Base-by-base conservation (phyloP, 2,329 filamentous ascomycete species). In the Penicillium sp. region DNA sequence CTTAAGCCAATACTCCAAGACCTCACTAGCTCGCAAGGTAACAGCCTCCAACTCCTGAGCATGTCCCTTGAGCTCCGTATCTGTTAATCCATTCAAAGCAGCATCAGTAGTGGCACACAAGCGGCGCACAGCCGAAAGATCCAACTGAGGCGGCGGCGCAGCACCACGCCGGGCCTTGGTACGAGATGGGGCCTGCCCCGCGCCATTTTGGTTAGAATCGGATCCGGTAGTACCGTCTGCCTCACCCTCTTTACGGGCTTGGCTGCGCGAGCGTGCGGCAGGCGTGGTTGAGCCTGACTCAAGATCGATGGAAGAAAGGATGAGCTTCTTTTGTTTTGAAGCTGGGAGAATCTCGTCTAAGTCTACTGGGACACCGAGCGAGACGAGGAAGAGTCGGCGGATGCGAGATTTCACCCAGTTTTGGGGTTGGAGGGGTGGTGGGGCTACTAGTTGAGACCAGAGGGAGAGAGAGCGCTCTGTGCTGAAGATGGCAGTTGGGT, bases 341-440 rank as follows among this genome's bases (percentile, higher is more conserved):
- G 93, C 93, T 0, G 95, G 95, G 8, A 99, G 84, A 54, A 99
- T 98, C 78, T 99, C 95, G 75, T 99, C 95, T 0, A 99, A 83
- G 68, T 99, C 95, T 45, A 99, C 91, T 1, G 95, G 95, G 0
- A 99, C 95, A 19, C 95, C 95, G 0, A 99, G 85, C 1, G 93
- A 97, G 53, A 99, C 93, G 43, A 99, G 86, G 73, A 99, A 99
- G 26, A 99, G 85, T 27, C 95, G 90, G 52, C 95, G 88, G 66
- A 96, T 99, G 51, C 93, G 90, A 52, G 92, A 96, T 62, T 95
- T 91, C 57, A 97, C 96, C 95, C 95, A 99, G 75, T 99, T 95
- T 0, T 95, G 93, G 6, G 95, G 95, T 68, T 96, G 92, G 37
- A 99, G 85, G 2, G 95, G 93, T 2, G 95, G 95, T 21, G 95